Percentiles rank a stretch among this genome's conserved stretches.
phyloP scores from a whole-genome alignment of 805 yeast genomes.

The Myxozyma mucilagina region DNA sequence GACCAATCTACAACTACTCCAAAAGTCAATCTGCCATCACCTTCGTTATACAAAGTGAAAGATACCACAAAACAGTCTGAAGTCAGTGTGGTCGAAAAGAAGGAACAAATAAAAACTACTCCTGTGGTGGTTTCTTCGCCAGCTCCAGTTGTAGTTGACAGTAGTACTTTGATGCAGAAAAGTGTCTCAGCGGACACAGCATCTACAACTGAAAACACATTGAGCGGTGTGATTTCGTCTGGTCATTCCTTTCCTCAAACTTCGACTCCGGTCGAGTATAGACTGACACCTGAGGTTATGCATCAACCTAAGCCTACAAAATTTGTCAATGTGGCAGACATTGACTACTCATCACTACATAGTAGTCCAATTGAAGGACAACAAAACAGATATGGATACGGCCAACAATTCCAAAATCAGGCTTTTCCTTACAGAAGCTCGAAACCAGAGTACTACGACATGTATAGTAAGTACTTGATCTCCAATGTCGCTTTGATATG shows the following conservation, averaged over 20 bases:
- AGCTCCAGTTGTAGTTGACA: neutral
- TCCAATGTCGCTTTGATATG: neutral
- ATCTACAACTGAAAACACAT: neutral
- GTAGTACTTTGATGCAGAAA: neutral
- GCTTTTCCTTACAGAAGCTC: constrained; percentile 13
- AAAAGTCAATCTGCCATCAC: constrained; percentile 14
- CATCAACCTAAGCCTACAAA: constrained; percentile 31
- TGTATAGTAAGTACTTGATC: neutral
- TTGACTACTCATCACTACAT: constrained; percentile 15
- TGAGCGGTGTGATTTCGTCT: neutral
- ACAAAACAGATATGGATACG: constrained; percentile 3
- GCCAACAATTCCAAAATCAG: constrained; percentile 8
- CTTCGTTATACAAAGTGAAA: constrained; percentile 7
- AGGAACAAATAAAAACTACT: neutral
- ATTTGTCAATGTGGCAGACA: constrained; percentile 26
- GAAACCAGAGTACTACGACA: constrained; percentile 1
- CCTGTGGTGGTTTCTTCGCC: constrained; percentile 10
- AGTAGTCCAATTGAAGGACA: constrained; percentile 14
- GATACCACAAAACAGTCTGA: neutral
- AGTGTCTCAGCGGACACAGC: neutral
- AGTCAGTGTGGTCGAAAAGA: neutral
- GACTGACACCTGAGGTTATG: constrained; percentile 28
- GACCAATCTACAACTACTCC: neutral
- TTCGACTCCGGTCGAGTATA: constrained; percentile 14
- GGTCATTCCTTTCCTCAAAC: neutral